Base-by-base conservation (phyloP, 2,329 filamentous ascomycete genomes). In the Botrytis byssoidea region DNA sequence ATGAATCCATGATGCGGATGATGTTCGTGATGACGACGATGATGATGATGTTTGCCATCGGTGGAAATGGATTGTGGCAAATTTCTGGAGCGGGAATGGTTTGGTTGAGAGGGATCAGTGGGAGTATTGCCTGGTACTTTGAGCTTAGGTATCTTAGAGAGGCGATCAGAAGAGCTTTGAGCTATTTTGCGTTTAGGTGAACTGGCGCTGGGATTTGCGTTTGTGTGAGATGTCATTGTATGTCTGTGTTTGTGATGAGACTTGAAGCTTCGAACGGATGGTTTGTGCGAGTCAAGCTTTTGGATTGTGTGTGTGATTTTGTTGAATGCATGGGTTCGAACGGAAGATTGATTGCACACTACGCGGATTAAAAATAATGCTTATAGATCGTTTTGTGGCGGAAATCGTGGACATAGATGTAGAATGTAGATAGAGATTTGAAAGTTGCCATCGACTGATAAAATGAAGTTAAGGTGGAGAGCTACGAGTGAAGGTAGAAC, bases 121-220 rank as follows among this genome's bases (percentile, higher is more conserved):
- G 65, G 65, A 6, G 65, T 68, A 22, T 48, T 68, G 16, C 46
- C n/a, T 16, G 65, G 65, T 20, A 68, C 65, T 29, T 68, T 68
- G 9, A 68, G 65, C 32, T 68, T 68, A 1, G 65, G 65, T 35
- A 55, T 68, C 16, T 68, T 68, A n/a, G 32, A 55, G 46, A 55
- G 65, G 4, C 65, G 65, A 18, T 68, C 65, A 6, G 65, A 68
- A 20, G 65, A 68, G 32, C 18, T 55, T 29, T 68, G 46, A 8
- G 46, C 65, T 25, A 68, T 68, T 68, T 68, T 68, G 14, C 65
- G 65, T 40, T 68, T 68, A 8, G 65, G 46, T 12, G 65, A 29
- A 55, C 32, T 55, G 16, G 65, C 29, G 25, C 16, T 55, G 46
- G 46, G 22, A 16, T 55, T 40, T 68, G 46, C 2, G 16, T 68